Percentiles rank a stretch among this genome's conserved stretches.
Conservation (phyloP, 805 yeast genomes). For the Yamadazyma akitaensis region DNA sequence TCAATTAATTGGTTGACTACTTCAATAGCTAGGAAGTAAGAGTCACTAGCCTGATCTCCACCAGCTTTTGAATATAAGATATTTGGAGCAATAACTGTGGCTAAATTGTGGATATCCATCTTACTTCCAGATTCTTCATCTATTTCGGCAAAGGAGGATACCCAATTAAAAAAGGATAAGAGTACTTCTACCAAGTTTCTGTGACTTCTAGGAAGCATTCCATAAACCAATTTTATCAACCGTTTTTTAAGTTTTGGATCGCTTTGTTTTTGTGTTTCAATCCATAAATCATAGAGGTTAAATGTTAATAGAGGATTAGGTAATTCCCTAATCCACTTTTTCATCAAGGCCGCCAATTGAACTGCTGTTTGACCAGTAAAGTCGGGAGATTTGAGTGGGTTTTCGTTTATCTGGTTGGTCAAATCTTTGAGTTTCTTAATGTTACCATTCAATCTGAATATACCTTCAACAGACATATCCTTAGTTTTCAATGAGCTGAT, state of each 20-base stretch:
- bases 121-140: conserved; percentile 85
- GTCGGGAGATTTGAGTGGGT: conserved; percentile 70
- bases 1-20: conserved; percentile 82
- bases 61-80: conserved; percentile 56
- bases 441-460: conserved; percentile 94
- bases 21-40: conserved; percentile 86
- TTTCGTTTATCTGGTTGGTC: conserved; percentile 66
- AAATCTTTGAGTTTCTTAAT: conserved; percentile 75
- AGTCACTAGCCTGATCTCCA: conserved; percentile 49
- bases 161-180: conserved; percentile 86
- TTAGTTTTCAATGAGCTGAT: conserved; percentile 79
- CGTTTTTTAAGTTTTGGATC: conserved; percentile 47
- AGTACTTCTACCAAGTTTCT: conserved; percentile 86
- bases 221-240: conserved; percentile 60
- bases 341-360: conserved; percentile 88
- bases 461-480: conserved; percentile 95
- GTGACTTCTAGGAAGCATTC: conserved; percentile 76
- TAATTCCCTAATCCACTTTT: conserved; percentile 85
- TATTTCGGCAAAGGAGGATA: conserved; percentile 88
- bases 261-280: conserved; percentile 55
- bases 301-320: conserved; percentile 88
- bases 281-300: conserved; percentile 74
- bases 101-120: conserved; percentile 93
- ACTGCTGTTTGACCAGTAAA: conserved; percentile 76
- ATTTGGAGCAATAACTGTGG: conserved; percentile 94